phyloP scores from a whole-genome alignment of 1,284 basidiomycete genomes.

The Cystobasidium pallidum region DNA sequence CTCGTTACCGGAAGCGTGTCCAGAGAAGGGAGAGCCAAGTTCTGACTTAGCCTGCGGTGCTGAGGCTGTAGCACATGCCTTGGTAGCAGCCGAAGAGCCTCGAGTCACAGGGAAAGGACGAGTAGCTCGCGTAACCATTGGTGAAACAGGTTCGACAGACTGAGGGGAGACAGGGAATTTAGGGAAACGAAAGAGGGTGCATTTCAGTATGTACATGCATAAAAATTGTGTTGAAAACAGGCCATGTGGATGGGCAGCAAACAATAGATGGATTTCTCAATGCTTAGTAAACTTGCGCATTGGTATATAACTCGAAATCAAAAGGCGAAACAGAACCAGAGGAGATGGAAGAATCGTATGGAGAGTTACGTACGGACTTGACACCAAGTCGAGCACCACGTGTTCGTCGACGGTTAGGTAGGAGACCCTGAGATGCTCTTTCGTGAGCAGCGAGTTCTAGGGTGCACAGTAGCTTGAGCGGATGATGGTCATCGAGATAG shows the following conservation, averaged over 20 bases:
- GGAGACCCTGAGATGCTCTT: constrained; percentile 32
- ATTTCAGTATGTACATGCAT: constrained; percentile 15
- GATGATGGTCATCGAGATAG: constrained; percentile 42
- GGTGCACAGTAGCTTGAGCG: constrained; percentile 39
- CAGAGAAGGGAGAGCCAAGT: constrained; percentile 24
- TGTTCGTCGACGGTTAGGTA: constrained; percentile 32
- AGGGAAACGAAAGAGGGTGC: background rate
- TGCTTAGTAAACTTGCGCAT: background rate
- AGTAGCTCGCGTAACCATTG: constrained; percentile 13
- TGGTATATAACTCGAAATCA: background rate
- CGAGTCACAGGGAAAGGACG: constrained; percentile 19
- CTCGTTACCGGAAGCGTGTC: constrained; percentile 8
- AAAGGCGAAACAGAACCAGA: constrained; percentile 11
- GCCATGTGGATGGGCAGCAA: background rate
- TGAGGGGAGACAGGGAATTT: background rate
- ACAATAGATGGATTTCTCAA: background rate
- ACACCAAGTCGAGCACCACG: constrained; percentile 33
- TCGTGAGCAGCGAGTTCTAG: constrained; percentile 40
- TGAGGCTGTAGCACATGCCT: background rate
- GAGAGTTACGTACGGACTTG: constrained; percentile 18
- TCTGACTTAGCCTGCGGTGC: constrained; percentile 5
- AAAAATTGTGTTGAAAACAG: background rate
- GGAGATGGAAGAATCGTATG: background rate
- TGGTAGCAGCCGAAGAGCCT: constrained; percentile 18
- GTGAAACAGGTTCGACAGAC: constrained; percentile 26